phyloP scores from a whole-genome alignment of 2,329 filamentous ascomycete genomes.

The Fusarium devonianum region DNA sequence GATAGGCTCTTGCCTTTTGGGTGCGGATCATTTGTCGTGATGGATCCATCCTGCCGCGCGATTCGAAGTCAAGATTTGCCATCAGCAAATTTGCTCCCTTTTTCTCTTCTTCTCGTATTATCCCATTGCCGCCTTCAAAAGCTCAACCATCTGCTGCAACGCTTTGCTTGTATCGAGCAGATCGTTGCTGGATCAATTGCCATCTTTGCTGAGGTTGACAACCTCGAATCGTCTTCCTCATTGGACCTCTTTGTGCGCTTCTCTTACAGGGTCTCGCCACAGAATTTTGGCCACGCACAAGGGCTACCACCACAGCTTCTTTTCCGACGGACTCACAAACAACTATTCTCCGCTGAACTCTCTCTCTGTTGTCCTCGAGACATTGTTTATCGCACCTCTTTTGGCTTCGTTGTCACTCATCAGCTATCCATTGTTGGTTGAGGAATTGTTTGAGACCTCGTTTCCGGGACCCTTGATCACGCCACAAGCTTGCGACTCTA shows the following conservation, averaged over 20 bases:
- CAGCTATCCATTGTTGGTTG: not conserved
- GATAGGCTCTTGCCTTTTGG: constrained; percentile 26
- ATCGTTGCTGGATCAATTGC: constrained; percentile 21
- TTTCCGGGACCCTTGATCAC: constrained; percentile 9
- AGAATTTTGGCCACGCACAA: constrained; percentile 7
- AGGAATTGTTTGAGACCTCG: constrained; percentile 10
- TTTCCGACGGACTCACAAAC: not conserved
- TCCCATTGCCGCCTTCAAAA: not conserved
- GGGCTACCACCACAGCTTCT: constrained; percentile 4
- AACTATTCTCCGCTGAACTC: constrained; percentile 2
- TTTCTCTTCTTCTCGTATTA: constrained; percentile 12
- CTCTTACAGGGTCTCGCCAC: constrained; percentile 4
- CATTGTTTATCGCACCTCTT: constrained; percentile 6
- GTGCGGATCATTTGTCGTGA: constrained; percentile 23
- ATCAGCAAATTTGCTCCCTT: constrained; percentile 30
- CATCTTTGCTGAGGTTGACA: constrained; percentile 5
- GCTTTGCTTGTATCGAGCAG: constrained; percentile 16
- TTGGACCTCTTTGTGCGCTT: not conserved
- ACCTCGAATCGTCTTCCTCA: constrained; percentile 2
- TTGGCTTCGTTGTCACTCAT: constrained; percentile 13
- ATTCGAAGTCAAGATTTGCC: constrained; percentile 36
- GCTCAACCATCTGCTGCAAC: constrained; percentile 2
- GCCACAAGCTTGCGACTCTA: constrained; percentile 4
- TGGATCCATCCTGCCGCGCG: constrained; percentile 14
- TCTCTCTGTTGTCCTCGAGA: constrained; percentile 7